Conservation (phyloP, 345 rosid genomes). For the Acer saccharum region DNA sequence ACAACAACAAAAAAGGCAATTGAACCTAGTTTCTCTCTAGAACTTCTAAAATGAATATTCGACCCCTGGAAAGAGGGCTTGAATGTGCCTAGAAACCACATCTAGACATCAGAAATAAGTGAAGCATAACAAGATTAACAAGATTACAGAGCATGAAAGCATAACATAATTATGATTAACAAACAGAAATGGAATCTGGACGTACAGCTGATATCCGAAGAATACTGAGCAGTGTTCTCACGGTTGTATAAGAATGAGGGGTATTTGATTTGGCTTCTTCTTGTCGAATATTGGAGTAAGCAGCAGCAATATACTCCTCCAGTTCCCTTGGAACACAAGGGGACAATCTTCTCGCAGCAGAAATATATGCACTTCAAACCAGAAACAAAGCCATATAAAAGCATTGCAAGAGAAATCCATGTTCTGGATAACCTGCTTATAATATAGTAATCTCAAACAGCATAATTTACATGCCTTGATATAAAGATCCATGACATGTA, state of each 20-base stretch:
- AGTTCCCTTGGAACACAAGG: constrained; percentile 84
- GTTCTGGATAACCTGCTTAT: background rate
- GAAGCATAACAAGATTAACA: background rate
- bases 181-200: constrained; percentile 15
- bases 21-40: background rate
- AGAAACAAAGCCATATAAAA: constrained; percentile 19
- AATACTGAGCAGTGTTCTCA: constrained; percentile 91
- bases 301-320: constrained; percentile 91
- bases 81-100: constrained; percentile 12
- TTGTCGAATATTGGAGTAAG: constrained; percentile 90
- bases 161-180: background rate
- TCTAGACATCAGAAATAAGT: constrained; percentile 7
- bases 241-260: constrained; percentile 95
- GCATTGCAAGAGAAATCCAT: constrained; percentile 11
- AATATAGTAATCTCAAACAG: background rate
- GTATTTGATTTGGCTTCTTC: constrained; percentile 91
- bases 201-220: constrained; percentile 96
- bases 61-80: background rate
- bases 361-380: constrained; percentile 75
- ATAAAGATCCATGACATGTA: no score
- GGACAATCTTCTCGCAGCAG: constrained; percentile 87
- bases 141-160: background rate
- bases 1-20: background rate
- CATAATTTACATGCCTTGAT: no score
- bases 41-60: background rate